Conservation (phyloP, 2,329 filamentous ascomycete species). For the Nothophaeocryptopus gaeumannii region DNA sequence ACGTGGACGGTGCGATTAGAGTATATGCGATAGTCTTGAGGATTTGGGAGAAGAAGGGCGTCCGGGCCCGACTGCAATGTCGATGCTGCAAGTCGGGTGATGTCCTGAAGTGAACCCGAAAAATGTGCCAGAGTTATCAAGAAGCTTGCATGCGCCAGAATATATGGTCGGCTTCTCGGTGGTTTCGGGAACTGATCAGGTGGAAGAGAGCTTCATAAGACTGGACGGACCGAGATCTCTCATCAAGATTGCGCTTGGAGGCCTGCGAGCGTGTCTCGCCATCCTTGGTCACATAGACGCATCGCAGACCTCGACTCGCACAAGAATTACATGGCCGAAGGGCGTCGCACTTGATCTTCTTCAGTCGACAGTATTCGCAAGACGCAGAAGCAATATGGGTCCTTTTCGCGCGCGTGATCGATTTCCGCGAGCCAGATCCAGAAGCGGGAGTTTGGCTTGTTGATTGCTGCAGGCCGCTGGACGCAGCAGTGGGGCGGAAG, state of each 20-base stretch:
- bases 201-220: neutral
- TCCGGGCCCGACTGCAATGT: neutral
- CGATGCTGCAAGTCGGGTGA: slow-evolving; percentile 6
- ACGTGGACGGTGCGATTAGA: neutral
- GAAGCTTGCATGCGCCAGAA: neutral
- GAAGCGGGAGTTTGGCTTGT: too few species aligned
- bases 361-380: neutral
- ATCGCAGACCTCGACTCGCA: neutral
- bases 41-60: neutral
- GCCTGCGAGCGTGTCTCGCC: slow-evolving; percentile 11
- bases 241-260: slow-evolving; percentile 10
- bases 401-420: too few species aligned
- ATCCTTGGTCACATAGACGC: slow-evolving; percentile 7
- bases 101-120: slow-evolving; percentile 11
- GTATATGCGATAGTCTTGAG: neutral
- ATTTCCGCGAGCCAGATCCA: too few species aligned
- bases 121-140: slow-evolving; percentile 11
- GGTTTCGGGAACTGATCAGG: neutral
- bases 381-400: neutral
- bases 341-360: slow-evolving; percentile 3
- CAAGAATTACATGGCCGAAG: neutral
- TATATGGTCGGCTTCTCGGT: neutral
- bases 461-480: too few species aligned
- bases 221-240: neutral
- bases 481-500: too few species aligned